Percentiles rank a stretch among this genome's conserved stretches.
Evolutionary conservation across 495 filamentous ascomycete species (phyloP).

Genomic region (Parmelia sp.): DNA sequence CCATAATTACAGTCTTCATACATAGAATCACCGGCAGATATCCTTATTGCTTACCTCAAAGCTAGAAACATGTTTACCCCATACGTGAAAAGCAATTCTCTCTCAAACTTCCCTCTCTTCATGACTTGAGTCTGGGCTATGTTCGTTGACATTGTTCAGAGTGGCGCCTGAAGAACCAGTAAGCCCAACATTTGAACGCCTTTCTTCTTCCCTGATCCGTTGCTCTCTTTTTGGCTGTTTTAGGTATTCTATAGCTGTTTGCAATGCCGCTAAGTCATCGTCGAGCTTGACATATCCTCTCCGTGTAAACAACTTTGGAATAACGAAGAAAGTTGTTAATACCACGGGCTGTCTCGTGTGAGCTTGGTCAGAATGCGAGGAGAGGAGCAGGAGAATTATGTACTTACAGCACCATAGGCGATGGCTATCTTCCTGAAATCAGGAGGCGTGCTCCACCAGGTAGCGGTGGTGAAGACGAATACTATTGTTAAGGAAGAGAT

Average conservation of each 20-base stretch:
- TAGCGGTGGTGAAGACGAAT: constrained; percentile 21
- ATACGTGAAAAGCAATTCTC: not conserved
- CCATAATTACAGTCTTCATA: too few species aligned
- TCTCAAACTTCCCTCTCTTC: not conserved
- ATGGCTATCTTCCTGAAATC: constrained; percentile 16
- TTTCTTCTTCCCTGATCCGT: not conserved
- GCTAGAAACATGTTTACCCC: not conserved
- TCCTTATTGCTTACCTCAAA: not conserved
- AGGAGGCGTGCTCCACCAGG: constrained; percentile 15
- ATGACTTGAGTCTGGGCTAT: not conserved
- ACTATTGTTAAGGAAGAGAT: constrained; percentile 17
- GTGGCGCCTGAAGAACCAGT: not conserved
- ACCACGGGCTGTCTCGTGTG: constrained; percentile 9
- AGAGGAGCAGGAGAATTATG: not conserved
- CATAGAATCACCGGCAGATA: not conserved
- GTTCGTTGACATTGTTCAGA: not conserved
- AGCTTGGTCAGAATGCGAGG: not conserved
- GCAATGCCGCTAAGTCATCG: constrained; percentile 5
- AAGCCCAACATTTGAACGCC: not conserved
- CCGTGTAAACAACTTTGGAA: not conserved
- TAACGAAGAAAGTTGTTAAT: constrained; percentile 2
- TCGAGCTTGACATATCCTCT: constrained; percentile 3
- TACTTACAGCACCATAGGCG: constrained; percentile 16
- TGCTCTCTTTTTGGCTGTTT: constrained; percentile 9
- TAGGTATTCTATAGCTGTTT: not conserved